Evolutionary conservation across 148 eudicot species (phyloP), one percentile per base, ranked within the genome.

Genomic region (Bassia scoparia): DNA sequence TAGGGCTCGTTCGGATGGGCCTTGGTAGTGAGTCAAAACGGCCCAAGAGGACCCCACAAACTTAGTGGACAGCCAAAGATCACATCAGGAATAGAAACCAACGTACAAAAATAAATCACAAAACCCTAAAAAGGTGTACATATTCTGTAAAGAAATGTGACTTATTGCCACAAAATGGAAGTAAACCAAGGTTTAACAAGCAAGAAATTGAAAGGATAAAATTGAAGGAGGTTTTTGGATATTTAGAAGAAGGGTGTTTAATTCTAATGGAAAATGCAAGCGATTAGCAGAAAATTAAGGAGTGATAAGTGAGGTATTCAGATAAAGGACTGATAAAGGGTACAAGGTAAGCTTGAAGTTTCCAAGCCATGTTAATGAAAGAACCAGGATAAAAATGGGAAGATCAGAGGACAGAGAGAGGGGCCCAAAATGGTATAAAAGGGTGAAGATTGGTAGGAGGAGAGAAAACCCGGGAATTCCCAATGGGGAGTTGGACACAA

Each of bases 1-100:
- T 85, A 89, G 14, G 90, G 93, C 73, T 89, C 87, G 60, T n/a
- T 89, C 64, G 0, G 87, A 89, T 29, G 90, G 86, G n/a, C n/a
- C n/a, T n/a, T 18, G 80, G 82, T 35, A 70, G 80, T 12, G 87
- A 78, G 73, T 89, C 87, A 17, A n/a, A n/a, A 79, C 26, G 9
- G 83, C 87, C n/a, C 74, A 24, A 15, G 70, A 0, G 18, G 74
- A 77, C 20, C 74, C 43, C 23, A 76, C 83, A n/a, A 79, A n/a
- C 21, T 24, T 52, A 17, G 76, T 79, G 2, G 82, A 83, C 0
- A 74, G 0, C 77, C 85, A 1, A 89, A 38, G 4, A 83, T 23
- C 9, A 84, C 34, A 44, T 89, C 89, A 11, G 86, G 68, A 38
- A 80, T 26, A 3, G 84, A 65, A 43, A 78, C 84, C 5, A 77